Evolutionary conservation across 345 rosid genomes (phyloP).

Genomic region (Gynandropsis gynandra): DNA sequence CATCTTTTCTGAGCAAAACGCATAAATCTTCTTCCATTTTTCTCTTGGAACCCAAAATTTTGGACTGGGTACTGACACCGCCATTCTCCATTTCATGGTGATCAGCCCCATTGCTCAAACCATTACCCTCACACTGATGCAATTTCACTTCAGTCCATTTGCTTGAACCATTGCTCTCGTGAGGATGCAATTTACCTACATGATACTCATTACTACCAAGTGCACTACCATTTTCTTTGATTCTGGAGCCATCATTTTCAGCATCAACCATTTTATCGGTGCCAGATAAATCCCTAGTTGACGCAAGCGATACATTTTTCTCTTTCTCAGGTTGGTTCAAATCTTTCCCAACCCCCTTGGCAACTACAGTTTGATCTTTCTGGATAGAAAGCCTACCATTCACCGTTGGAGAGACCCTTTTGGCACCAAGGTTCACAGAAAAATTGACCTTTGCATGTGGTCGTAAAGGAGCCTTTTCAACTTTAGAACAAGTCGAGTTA

Average conservation of each 20-base stretch:
- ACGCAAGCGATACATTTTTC: constrained; percentile 28
- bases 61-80: constrained; percentile 26
- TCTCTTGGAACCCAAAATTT: constrained; percentile 34
- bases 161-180: constrained; percentile 17
- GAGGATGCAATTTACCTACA: constrained; percentile 11
- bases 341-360: constrained; percentile 32
- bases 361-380: constrained; percentile 35
- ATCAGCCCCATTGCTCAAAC: constrained; percentile 25
- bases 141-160: constrained; percentile 29
- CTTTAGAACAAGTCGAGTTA: constrained; percentile 35
- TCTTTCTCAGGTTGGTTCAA: constrained; percentile 32
- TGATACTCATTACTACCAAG: constrained; percentile 8
- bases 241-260: constrained; percentile 26
- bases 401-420: constrained; percentile 33
- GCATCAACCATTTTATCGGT: constrained; percentile 33
- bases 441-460: constrained; percentile 48
- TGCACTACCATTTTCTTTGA: constrained; percentile 24
- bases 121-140: constrained; percentile 31
- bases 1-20: constrained; percentile 57
- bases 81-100: constrained; percentile 30
- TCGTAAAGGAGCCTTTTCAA: constrained; percentile 47
- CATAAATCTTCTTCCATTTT: constrained; percentile 37
- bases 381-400: constrained; percentile 42
- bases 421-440: constrained; percentile 47
- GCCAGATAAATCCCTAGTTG: constrained; percentile 27